These are phyloP conservation scores for Triticum turgidum DNA, from an alignment of 176 grass and related monocot genomes.

Conservation along the genomic window DNA sequence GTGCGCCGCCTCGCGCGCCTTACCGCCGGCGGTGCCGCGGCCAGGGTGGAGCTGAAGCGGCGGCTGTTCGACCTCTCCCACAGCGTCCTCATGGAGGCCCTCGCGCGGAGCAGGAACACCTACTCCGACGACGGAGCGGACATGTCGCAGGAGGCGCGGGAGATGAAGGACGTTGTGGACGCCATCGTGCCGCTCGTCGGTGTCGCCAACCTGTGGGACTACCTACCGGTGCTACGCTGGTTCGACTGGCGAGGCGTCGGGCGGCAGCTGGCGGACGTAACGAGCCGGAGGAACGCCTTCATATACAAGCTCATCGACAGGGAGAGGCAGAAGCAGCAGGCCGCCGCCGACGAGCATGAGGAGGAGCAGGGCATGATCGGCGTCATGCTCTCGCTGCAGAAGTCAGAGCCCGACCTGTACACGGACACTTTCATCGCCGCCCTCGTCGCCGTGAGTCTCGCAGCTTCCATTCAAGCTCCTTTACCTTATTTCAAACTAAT, in stretches of 20 bases:
- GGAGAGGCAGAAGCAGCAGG: conserved; percentile 14
- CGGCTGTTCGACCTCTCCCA: conserved; percentile 52
- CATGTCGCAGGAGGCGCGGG: conserved; percentile 38
- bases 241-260: conserved; percentile 33
- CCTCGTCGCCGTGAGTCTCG: conserved; percentile 32
- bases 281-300: conserved; percentile 24
- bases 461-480: not conserved
- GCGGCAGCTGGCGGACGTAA: conserved; percentile 14
- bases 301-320: conserved; percentile 45
- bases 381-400: conserved; percentile 39
- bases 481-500: not conserved
- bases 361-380: conserved; percentile 38
- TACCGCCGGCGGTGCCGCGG: not conserved
- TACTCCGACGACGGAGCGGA: conserved; percentile 27
- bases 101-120: conserved; percentile 36
- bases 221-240: conserved; percentile 50
- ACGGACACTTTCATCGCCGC: conserved; percentile 40
- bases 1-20: conserved; percentile 31
- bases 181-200: conserved; percentile 21
- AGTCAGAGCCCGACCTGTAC: conserved; percentile 41
- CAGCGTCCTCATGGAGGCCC: conserved; percentile 54
- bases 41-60: conserved; percentile 45
- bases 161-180: conserved; percentile 31
- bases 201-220: conserved; percentile 44
- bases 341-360: not conserved